phyloP scores from a whole-genome alignment of 2,329 filamentous ascomycete species.

The Ophiostoma perfectum region DNA sequence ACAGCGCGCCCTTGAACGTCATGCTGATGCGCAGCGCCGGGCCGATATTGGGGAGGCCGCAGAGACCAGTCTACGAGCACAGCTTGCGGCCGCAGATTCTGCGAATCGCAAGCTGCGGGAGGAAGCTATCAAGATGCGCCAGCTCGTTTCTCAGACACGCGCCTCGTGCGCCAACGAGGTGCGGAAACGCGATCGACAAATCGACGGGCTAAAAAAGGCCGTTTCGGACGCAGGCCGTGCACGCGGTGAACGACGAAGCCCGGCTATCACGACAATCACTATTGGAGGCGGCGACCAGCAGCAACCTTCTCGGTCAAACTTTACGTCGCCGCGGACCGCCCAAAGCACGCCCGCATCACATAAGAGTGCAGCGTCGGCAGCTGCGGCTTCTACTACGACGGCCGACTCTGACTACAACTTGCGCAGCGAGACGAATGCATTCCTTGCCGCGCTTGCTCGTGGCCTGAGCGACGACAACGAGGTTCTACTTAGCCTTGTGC shows the following conservation, averaged over 20 bases:
- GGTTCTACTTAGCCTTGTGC: conserved; percentile 64
- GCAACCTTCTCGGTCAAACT: conserved; percentile 33
- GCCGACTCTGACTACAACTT: conserved; percentile 56
- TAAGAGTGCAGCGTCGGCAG: neutral
- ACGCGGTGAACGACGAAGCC: conserved; percentile 50
- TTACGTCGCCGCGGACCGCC: conserved; percentile 2
- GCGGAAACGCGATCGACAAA: conserved; percentile 80
- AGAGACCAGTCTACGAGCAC: conserved; percentile 62
- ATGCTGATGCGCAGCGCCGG: conserved; percentile 50
- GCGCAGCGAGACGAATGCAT: conserved; percentile 82
- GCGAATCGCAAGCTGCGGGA: conserved; percentile 74
- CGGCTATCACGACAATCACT: conserved; percentile 52
- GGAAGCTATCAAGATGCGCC: conserved; percentile 73
- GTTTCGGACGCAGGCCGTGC: conserved; percentile 64
- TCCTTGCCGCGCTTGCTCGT: conserved; percentile 77
- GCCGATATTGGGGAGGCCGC: conserved; percentile 60
- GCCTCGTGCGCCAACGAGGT: conserved; percentile 86
- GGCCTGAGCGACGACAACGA: conserved; percentile 90
- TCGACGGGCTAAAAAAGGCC: conserved; percentile 83
- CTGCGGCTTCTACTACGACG: neutral
- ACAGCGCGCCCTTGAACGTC: conserved; percentile 50
- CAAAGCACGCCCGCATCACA: conserved; percentile 4
- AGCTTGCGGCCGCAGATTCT: conserved; percentile 68
- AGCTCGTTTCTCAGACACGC: conserved; percentile 74
- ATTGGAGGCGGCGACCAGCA: conserved; percentile 43